A percentile compares a stretch with the other conserved stretches of the same genome.
Evolutionary conservation across 2,329 filamentous ascomycete species (phyloP).

Genomic region (Sporothrix curviconia): DNA sequence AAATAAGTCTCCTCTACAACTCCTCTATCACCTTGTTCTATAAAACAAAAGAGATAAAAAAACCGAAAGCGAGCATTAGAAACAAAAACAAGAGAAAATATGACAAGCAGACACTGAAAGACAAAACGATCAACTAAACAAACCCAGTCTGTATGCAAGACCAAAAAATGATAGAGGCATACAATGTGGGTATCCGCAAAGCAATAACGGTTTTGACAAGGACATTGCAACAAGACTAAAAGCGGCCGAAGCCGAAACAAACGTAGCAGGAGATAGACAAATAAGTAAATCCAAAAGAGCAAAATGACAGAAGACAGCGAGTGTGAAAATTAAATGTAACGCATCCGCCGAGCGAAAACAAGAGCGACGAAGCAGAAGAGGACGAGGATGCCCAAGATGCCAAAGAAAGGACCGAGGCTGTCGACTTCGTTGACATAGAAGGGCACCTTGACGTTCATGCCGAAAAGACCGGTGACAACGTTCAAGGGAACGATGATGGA

Average conservation of each 20-base stretch:
- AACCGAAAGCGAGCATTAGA: slow-evolving; percentile 1
- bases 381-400: slow-evolving; percentile 47
- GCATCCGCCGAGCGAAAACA: slow-evolving; percentile 36
- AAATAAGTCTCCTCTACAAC: neutral
- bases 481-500: slow-evolving; percentile 96
- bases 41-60: neutral
- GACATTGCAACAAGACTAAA: neutral
- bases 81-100: neutral
- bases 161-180: neutral
- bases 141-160: neutral
- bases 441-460: slow-evolving; percentile 79
- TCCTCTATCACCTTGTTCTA: slow-evolving; percentile 5
- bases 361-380: slow-evolving; percentile 44
- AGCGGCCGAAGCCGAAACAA: neutral
- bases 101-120: neutral
- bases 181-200: neutral
- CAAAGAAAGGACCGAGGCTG: slow-evolving; percentile 49
- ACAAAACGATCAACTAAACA: neutral
- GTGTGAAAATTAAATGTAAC: slow-evolving; percentile 35
- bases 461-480: slow-evolving; percentile 78
- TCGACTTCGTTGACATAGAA: slow-evolving; percentile 43
- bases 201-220: slow-evolving; percentile 2
- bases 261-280: too few species aligned
- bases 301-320: neutral
- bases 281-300: neutral